These are phyloP conservation scores for Fusarium goolgardi DNA, from an alignment of 2,329 filamentous ascomycete genomes.

Conservation along the genomic window DNA sequence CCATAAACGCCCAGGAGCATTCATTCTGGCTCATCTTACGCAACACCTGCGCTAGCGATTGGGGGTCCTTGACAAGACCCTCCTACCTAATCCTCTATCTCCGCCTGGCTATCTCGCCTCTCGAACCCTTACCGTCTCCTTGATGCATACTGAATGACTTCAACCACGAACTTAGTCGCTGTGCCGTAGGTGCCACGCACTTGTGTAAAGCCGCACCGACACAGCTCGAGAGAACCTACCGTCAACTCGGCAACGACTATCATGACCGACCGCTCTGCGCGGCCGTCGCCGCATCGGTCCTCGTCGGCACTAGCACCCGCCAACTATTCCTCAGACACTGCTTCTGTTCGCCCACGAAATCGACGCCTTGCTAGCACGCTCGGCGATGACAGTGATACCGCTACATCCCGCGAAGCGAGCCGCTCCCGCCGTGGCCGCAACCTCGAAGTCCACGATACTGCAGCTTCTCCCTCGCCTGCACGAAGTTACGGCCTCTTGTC, in stretches of 20 bases:
- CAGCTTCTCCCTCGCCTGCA: slow-evolving; percentile 48
- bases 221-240: slow-evolving; percentile 47
- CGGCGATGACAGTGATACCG: slow-evolving; percentile 44
- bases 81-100: slow-evolving; percentile 30
- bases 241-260: slow-evolving; percentile 50
- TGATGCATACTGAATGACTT: slow-evolving; percentile 41
- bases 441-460: slow-evolving; percentile 26
- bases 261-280: slow-evolving; percentile 53
- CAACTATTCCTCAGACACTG: slow-evolving; percentile 56
- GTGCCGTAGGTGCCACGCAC: slow-evolving; percentile 43
- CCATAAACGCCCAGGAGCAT: slow-evolving; percentile 16
- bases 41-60: slow-evolving; percentile 32
- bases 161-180: slow-evolving; percentile 26
- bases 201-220: slow-evolving; percentile 50
- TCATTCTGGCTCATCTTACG: slow-evolving; percentile 30
- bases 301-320: slow-evolving; percentile 60
- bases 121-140: slow-evolving; percentile 33
- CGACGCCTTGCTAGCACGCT: slow-evolving; percentile 56
- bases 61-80: slow-evolving; percentile 22
- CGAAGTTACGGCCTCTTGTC: slow-evolving; percentile 51
- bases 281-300: slow-evolving; percentile 54
- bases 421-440: slow-evolving; percentile 39
- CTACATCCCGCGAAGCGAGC: slow-evolving; percentile 33
- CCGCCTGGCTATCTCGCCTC: slow-evolving; percentile 37
- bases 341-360: slow-evolving; percentile 62